Percentiles rank a stretch among this genome's conserved stretches.
Conservation (phyloP, 306 rosid genomes). For the Quercus robur region DNA sequence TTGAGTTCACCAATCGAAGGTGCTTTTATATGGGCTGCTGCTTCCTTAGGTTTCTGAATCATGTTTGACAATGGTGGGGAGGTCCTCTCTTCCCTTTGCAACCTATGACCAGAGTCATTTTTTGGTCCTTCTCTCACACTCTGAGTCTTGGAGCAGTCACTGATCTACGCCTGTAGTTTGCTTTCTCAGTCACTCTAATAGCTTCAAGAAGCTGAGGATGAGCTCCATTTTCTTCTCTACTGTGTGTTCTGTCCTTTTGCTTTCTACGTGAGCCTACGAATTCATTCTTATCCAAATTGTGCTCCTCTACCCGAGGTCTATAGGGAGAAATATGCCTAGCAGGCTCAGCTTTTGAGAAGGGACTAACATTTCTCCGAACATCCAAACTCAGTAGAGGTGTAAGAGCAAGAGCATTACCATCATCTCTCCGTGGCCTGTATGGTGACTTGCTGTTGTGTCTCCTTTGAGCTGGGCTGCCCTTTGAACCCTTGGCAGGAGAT, state of each 20-base stretch:
- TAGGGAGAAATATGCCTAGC: constrained; percentile 47
- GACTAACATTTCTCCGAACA: constrained; percentile 43
- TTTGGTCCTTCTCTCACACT: constrained; percentile 34
- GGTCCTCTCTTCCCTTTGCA: constrained; percentile 30
- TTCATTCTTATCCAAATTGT: constrained; percentile 14
- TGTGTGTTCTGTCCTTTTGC: constrained; percentile 19
- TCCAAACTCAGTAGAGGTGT: constrained; percentile 23
- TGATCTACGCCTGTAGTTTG: constrained; percentile 45
- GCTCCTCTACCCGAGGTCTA: constrained; percentile 15
- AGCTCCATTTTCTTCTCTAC: constrained; percentile 6
- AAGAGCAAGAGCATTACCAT: constrained; percentile 1
- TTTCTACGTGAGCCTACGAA: constrained; percentile 11
- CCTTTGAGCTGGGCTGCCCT: constrained; percentile 25
- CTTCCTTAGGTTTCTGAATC: constrained; percentile 28
- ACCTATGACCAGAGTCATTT: constrained; percentile 4
- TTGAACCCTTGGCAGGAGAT: constrained; percentile 9
- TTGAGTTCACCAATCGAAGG: constrained; percentile 62
- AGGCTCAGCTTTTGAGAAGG: constrained; percentile 46
- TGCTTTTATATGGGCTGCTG: constrained; percentile 22
- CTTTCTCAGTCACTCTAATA: constrained; percentile 34
- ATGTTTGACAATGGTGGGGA: constrained; percentile 22
- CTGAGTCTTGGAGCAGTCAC: constrained; percentile 68
- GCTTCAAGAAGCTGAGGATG: constrained; percentile 11
- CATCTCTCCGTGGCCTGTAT: constrained; percentile 40
- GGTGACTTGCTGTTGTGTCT: constrained; percentile 63